Evolutionary conservation across 192 early-diverging fungal species (phyloP).

Genomic region (Gaertneriomyces semiglobifer): DNA sequence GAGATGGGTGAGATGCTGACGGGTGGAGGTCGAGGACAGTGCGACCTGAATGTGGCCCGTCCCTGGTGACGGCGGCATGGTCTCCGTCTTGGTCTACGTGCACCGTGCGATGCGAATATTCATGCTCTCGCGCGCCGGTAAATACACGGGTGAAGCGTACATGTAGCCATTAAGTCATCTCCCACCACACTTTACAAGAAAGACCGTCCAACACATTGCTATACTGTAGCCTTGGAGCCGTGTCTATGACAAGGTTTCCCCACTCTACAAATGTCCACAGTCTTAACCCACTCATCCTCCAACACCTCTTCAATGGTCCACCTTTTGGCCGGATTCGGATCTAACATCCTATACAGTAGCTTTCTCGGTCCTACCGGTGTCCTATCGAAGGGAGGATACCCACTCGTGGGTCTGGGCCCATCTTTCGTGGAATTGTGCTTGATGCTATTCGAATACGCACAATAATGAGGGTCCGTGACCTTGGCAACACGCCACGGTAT

Average conservation of each 20-base stretch:
- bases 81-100: too few relatives aligned
- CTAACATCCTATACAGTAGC: constrained; percentile 55
- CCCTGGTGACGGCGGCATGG: too few relatives aligned
- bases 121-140: too few relatives aligned
- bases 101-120: too few relatives aligned
- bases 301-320: constrained; percentile 25
- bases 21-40: too few relatives aligned
- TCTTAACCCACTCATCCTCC: constrained; percentile 36
- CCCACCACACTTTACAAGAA: too few relatives aligned
- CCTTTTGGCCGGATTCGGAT: constrained; percentile 34
- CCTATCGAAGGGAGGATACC: constrained; percentile 67
- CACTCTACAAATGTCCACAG: constrained; percentile 27
- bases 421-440: neutral
- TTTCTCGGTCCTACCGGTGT: constrained; percentile 55
- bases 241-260: constrained; percentile 15
- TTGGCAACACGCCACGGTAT: constrained; percentile 48
- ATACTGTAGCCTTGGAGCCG: neutral
- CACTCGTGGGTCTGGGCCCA: constrained; percentile 8
- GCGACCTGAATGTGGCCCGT: too few relatives aligned
- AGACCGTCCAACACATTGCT: too few relatives aligned
- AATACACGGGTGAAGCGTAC: too few relatives aligned
- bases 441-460: constrained; percentile 13
- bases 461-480: constrained; percentile 36
- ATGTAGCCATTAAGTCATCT: too few relatives aligned
- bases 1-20: neutral